Conservation (phyloP, 805 yeast genomes). For the Yamadazyma philogaea region DNA sequence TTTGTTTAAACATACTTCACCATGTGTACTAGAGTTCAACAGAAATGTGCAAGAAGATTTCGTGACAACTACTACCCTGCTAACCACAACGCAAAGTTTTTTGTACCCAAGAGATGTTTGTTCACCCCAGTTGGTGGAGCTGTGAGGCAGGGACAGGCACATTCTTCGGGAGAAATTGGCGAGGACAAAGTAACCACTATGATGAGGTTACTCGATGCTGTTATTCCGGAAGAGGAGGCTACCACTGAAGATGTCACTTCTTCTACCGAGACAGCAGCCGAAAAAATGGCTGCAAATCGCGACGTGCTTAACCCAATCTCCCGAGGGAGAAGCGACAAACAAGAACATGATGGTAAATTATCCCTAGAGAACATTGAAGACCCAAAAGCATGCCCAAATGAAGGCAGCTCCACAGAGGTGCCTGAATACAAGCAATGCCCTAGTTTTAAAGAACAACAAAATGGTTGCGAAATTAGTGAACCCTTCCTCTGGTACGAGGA, state of each 20-base stretch:
- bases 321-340: not conserved
- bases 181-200: not conserved
- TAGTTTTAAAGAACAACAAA: no score
- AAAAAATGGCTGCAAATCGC: not conserved
- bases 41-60: not conserved
- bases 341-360: no score
- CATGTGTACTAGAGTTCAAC: not conserved
- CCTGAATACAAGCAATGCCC: no score
- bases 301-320: not conserved
- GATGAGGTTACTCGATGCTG: not conserved
- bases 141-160: not conserved
- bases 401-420: not conserved
- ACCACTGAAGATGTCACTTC: not conserved
- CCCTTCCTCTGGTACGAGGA: not conserved
- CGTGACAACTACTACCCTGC: not conserved
- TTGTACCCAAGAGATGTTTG: not conserved
- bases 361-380: no score
- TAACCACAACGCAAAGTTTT: not conserved
- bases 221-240: not conserved
- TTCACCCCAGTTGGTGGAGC: not conserved
- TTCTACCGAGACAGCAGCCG: not conserved
- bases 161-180: not conserved
- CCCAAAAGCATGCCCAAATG: not conserved
- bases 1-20: no score
- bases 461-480: not conserved